A percentile compares a stretch with the other conserved stretches of the same genome.
Conservation (phyloP, 495 filamentous ascomycete species). For the Podospora anserina region DNA sequence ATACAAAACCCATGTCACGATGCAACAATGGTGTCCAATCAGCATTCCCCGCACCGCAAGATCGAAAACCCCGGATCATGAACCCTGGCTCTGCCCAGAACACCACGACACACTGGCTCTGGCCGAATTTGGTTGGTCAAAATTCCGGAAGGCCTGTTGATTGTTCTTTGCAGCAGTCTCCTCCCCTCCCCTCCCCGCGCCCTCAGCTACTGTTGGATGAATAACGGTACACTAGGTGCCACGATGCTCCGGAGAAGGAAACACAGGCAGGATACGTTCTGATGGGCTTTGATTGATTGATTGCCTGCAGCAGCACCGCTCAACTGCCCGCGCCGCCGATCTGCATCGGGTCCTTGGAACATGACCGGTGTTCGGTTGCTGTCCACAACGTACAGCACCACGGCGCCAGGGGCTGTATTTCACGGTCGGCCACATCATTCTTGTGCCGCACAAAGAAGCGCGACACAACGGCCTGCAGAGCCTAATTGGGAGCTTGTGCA, state of each 20-base stretch:
- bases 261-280: background rate
- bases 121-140: background rate
- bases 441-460: conserved; percentile 5
- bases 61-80: conserved; percentile 1
- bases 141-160: conserved; percentile 11
- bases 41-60: background rate
- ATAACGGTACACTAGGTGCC: background rate
- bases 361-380: background rate
- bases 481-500: conserved; percentile 6
- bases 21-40: conserved; percentile 1
- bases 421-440: conserved; percentile 2
- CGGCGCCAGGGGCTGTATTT: background rate
- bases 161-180: background rate
- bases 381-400: background rate
- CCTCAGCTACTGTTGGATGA: background rate
- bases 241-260: background rate
- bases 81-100: conserved; percentile 19
- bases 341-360: conserved; percentile 3
- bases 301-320: conserved; percentile 10
- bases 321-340: conserved; percentile 8
- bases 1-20: conserved; percentile 25
- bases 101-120: conserved; percentile 28
- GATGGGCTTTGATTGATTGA: conserved; percentile 1
- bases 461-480: conserved; percentile 11
- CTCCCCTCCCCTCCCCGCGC: too few species aligned